These are phyloP conservation scores for Spongospora subterranea DNA, from an alignment of 208 protist species.

Conservation along the genomic window DNA sequence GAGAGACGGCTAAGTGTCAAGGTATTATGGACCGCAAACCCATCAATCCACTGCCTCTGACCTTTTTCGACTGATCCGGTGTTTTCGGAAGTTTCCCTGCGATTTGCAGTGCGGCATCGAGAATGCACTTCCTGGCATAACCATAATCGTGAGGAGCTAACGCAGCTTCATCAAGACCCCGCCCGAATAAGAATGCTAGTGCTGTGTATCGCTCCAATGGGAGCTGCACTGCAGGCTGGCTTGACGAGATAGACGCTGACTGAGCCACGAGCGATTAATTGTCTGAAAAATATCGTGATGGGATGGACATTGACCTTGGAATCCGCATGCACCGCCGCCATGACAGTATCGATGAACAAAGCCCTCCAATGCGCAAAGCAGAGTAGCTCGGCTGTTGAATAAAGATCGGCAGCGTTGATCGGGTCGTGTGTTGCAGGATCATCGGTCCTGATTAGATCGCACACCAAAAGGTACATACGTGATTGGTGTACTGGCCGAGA, in stretches of 20 bases:
- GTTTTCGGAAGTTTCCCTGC: not conserved
- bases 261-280: no score
- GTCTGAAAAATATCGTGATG: not conserved
- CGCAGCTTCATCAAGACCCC: not conserved
- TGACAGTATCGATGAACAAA: not conserved
- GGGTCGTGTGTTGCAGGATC: not conserved
- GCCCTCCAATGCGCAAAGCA: conserved; percentile 7
- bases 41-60: not conserved
- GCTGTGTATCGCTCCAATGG: not conserved
- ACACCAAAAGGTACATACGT: not conserved
- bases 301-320: not conserved
- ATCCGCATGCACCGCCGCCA: not conserved
- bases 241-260: no score
- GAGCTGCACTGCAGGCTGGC: not conserved
- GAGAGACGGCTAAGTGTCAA: not conserved
- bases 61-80: not conserved
- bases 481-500: not conserved
- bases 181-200: conserved; percentile 47
- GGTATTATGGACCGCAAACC: not conserved
- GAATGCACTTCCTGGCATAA: not conserved
- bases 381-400: conserved; percentile 7
- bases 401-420: conserved; percentile 5
- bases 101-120: not conserved
- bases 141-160: not conserved
- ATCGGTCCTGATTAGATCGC: conserved; percentile 2